phyloP scores from a whole-genome alignment of 768 basidiomycete species.

The Termitomyces sp. region DNA sequence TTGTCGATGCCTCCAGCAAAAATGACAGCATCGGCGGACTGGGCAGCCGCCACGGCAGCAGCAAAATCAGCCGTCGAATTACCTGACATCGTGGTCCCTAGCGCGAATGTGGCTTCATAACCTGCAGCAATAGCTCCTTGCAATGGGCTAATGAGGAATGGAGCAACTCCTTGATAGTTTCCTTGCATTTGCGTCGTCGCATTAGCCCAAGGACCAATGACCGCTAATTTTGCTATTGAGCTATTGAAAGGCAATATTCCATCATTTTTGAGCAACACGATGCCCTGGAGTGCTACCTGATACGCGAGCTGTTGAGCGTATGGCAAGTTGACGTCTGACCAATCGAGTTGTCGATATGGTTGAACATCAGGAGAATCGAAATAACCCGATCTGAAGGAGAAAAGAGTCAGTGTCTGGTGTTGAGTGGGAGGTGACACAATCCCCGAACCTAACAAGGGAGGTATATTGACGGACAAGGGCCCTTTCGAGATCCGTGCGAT shows the following conservation, averaged over 20 bases:
- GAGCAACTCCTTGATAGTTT: slow-evolving; percentile 49
- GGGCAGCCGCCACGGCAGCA: slow-evolving; percentile 43
- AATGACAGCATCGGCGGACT: slow-evolving; percentile 42
- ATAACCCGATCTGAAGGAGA: slow-evolving; percentile 40
- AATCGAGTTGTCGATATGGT: slow-evolving; percentile 46
- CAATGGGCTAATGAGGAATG: slow-evolving; percentile 49
- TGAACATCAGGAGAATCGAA: slow-evolving; percentile 46
- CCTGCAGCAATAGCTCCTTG: slow-evolving; percentile 42
- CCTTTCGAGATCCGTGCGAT: slow-evolving; percentile 33
- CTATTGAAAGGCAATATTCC: slow-evolving; percentile 47
- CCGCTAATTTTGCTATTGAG: slow-evolving; percentile 41
- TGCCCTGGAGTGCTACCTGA: slow-evolving; percentile 45
- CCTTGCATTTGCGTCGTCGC: slow-evolving; percentile 53
- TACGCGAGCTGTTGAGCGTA: slow-evolving; percentile 44
- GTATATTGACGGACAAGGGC: slow-evolving; percentile 43
- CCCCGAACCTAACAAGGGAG: slow-evolving; percentile 45
- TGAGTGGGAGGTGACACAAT: neutral
- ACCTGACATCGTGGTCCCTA: slow-evolving; percentile 35
- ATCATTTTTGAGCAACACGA: slow-evolving; percentile 62
- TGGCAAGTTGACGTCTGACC: slow-evolving; percentile 43
- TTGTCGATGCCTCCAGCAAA: slow-evolving; percentile 54
- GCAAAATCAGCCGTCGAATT: slow-evolving; percentile 38
- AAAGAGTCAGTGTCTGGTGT: neutral
- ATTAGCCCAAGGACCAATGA: slow-evolving; percentile 57
- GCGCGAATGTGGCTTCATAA: slow-evolving; percentile 35